Evolutionary conservation across 768 basidiomycete species (phyloP).

Genomic region (Hirschioporus abietinus): DNA sequence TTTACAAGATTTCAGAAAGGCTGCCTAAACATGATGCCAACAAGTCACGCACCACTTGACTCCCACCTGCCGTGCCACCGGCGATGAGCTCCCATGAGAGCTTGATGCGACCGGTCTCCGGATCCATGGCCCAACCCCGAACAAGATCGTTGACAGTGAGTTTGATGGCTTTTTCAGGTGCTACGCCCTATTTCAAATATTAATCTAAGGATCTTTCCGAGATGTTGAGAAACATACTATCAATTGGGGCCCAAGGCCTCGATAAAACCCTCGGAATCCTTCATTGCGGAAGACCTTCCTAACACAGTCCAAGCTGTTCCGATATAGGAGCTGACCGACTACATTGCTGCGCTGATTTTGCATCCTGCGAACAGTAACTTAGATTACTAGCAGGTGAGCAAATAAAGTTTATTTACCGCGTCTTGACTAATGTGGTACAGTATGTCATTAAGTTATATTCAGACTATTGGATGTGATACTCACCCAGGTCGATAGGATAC

Average conservation of each 20-base stretch:
- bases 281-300: slow-evolving; percentile 92
- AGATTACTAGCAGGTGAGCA: slow-evolving; percentile 5
- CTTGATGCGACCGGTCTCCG: slow-evolving; percentile 92
- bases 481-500: slow-evolving; percentile 92
- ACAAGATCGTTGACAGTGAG: slow-evolving; percentile 93
- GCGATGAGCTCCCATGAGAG: slow-evolving; percentile 89
- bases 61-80: slow-evolving; percentile 91
- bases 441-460: neutral
- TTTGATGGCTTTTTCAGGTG: slow-evolving; percentile 97
- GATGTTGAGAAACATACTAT: slow-evolving; percentile 45
- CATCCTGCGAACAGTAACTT: slow-evolving; percentile 47
- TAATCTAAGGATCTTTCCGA: neutral
- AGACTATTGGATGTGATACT: slow-evolving; percentile 26
- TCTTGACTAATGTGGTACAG: slow-evolving; percentile 53
- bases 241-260: slow-evolving; percentile 91
- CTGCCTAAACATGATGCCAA: neutral
- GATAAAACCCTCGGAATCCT: slow-evolving; percentile 92
- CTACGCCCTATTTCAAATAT: slow-evolving; percentile 64
- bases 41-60: slow-evolving; percentile 80
- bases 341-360: slow-evolving; percentile 97
- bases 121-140: slow-evolving; percentile 78
- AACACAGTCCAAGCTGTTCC: slow-evolving; percentile 94
- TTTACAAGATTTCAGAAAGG: slow-evolving; percentile 7
- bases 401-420: slow-evolving; percentile 41
- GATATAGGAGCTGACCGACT: slow-evolving; percentile 94